Base-by-base conservation (phyloP, 371 early-diverging fungal species). In the Rhizopus sp. region DNA sequence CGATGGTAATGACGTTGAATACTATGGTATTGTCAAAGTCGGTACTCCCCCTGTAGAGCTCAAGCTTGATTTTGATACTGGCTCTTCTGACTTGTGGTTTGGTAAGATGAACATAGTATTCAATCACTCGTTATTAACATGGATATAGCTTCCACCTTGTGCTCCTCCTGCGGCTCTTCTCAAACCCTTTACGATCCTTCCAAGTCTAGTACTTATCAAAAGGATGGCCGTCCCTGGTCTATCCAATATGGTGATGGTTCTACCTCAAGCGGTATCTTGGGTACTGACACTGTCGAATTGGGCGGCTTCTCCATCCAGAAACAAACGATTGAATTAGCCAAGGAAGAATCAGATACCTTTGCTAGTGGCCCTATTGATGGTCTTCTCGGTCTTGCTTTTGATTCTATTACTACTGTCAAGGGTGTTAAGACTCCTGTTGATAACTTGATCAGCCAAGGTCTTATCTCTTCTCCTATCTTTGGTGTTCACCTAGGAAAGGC, bases 31-130 rank as follows among this genome's bases (percentile, higher is more conserved):
- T 7, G 66, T 87, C 39, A 35, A 64, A 6, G 60, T 90, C 12
- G 91, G 91, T 10, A 85, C 89, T n/a, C 90, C 91, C 9, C 69
- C 78, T 2, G 83, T 88, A 60, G 59, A 34, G 13, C 71, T 90
- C 67, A 74, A 79, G 57, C 76, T 91, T 10, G 72, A 88, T 35
- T 85, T 91, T 56, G 91, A 90, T 60, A 90, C 90, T 6, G 88
- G 89, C 0, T 89, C 90, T 3, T 72, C 83, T 45, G 79, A 88
- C 50, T 63, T 87, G 50, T 89, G 89, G 89, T 56, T 87, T 54
- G 63, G 68, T 60, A 67, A 63, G 48, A 38, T 12, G 9, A 31
- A 9, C 38, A 50, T 46, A n/a, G 15, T 32, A 4, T 49, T 16
- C 35, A 23, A n/a, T 29, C 9, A 15, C 17, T 3, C 2, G n/a